A percentile compares a stretch with the other conserved stretches of the same genome.
Evolutionary conservation across 495 filamentous ascomycete genomes (phyloP).

Genomic region (Stereocaulon alpinum): DNA sequence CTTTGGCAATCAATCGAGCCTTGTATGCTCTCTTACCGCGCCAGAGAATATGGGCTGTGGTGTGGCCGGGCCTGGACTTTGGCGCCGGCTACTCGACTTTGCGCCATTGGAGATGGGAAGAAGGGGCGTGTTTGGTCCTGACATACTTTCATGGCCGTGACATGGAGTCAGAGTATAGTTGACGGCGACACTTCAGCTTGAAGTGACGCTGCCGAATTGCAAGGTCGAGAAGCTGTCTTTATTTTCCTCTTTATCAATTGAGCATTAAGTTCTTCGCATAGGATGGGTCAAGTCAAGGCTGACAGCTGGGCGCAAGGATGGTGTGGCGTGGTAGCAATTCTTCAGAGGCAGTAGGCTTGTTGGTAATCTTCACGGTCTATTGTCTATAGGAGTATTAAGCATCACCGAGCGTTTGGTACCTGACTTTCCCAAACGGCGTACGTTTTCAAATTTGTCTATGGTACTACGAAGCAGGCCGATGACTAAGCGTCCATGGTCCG

Average conservation of each 20-base stretch:
- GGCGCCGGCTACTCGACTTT: slow-evolving; percentile 28
- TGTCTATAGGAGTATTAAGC: too few relatives aligned
- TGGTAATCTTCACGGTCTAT: too few relatives aligned
- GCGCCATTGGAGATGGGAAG: slow-evolving; percentile 44
- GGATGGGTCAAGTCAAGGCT: background rate
- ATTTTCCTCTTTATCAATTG: background rate
- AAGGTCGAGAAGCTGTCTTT: background rate
- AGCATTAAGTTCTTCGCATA: background rate
- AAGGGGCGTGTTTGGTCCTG: slow-evolving; percentile 46
- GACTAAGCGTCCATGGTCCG: background rate
- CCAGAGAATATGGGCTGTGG: slow-evolving; percentile 25
- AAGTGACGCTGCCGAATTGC: slow-evolving; percentile 11
- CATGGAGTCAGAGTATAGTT: background rate
- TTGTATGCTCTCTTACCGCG: slow-evolving; percentile 15
- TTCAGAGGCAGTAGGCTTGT: too few relatives aligned
- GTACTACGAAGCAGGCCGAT: too few relatives aligned
- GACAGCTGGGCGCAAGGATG: background rate
- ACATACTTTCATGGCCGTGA: slow-evolving; percentile 33
- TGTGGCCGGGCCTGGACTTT: slow-evolving; percentile 32
- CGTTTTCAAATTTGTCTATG: too few relatives aligned
- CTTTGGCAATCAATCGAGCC: background rate
- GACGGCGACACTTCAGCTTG: slow-evolving; percentile 11
- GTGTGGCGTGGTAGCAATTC: background rate
- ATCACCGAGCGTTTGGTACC: too few relatives aligned
- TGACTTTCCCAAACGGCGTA: too few relatives aligned